Percentiles rank a stretch among this genome's conserved stretches.
Conservation (phyloP, 352 stramenopile species). For the Globisporangium parvum region DNA sequence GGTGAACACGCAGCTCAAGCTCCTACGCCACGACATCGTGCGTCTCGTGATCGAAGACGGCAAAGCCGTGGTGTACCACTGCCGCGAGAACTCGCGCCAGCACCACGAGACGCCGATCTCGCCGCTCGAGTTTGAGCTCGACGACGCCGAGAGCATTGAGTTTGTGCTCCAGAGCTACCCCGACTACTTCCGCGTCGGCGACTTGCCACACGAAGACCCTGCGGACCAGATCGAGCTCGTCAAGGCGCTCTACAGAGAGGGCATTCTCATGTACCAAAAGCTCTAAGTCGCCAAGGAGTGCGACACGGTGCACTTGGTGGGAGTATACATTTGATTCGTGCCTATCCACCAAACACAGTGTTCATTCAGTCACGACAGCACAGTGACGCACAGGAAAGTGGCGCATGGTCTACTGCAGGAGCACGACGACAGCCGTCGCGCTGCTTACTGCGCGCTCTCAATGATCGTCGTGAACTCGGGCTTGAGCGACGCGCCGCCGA, state of each 20-base stretch:
- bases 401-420: neutral
- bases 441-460: conserved; percentile 15
- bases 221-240: conserved; percentile 66
- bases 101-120: conserved; percentile 67
- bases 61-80: conserved; percentile 75
- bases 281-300: conserved; percentile 10
- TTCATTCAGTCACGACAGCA: neutral
- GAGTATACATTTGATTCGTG: neutral
- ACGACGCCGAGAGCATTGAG: conserved; percentile 77
- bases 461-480: conserved; percentile 80
- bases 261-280: conserved; percentile 73
- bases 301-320: neutral
- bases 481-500: conserved; percentile 92
- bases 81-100: conserved; percentile 69
- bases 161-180: conserved; percentile 73
- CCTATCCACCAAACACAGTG: neutral
- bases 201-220: conserved; percentile 66
- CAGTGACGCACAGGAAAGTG: neutral
- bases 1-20: conserved; percentile 70
- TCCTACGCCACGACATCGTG: conserved; percentile 61
- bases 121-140: conserved; percentile 72
- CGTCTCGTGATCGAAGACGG: conserved; percentile 72
- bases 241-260: conserved; percentile 71
- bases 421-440: too few species aligned
- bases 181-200: conserved; percentile 68